A percentile compares a stretch with the other conserved stretches of the same genome.
Evolutionary conservation across 768 basidiomycete species (phyloP).

Genomic region (Tephrocybe sp.): DNA sequence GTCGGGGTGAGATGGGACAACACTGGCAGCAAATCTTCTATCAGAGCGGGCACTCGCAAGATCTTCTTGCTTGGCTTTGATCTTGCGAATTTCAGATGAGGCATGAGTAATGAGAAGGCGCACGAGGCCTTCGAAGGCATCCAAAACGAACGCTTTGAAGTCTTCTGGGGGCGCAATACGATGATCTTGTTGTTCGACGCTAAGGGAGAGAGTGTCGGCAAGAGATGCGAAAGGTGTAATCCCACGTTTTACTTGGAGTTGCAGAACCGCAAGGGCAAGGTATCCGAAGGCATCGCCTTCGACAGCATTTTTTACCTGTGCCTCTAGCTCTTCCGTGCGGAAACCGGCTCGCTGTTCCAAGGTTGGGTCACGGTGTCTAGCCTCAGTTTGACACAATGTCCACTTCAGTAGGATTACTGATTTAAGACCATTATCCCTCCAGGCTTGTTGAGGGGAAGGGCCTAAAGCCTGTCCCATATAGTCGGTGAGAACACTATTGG

Average conservation of each 20-base stretch:
- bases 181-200: conserved; percentile 43
- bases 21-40: conserved; percentile 48
- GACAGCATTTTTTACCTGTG: conserved; percentile 79
- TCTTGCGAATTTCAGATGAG: conserved; percentile 79
- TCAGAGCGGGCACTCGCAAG: conserved; percentile 68
- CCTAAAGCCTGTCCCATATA: conserved; percentile 63
- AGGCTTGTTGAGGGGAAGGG: conserved; percentile 40
- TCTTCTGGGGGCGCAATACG: conserved; percentile 46
- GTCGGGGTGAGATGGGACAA: conserved; percentile 38
- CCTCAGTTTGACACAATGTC: conserved; percentile 82
- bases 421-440: conserved; percentile 73
- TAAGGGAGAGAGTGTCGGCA: conserved; percentile 30
- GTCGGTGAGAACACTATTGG: conserved; percentile 44
- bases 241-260: conserved; percentile 48
- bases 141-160: conserved; percentile 56
- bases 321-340: conserved; percentile 78
- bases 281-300: conserved; percentile 82
- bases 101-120: conserved; percentile 73
- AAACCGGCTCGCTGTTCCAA: conserved; percentile 67
- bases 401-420: conserved; percentile 80
- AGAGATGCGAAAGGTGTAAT: conserved; percentile 34
- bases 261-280: conserved; percentile 58
- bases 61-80: conserved; percentile 91
- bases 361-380: conserved; percentile 64
- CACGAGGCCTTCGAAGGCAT: conserved; percentile 69